Percentiles rank a stretch among this genome's conserved stretches.
These are phyloP conservation scores for Pelargonium hybrid DNA, from an alignment of 441 rosid species.

Conservation along the genomic window DNA sequence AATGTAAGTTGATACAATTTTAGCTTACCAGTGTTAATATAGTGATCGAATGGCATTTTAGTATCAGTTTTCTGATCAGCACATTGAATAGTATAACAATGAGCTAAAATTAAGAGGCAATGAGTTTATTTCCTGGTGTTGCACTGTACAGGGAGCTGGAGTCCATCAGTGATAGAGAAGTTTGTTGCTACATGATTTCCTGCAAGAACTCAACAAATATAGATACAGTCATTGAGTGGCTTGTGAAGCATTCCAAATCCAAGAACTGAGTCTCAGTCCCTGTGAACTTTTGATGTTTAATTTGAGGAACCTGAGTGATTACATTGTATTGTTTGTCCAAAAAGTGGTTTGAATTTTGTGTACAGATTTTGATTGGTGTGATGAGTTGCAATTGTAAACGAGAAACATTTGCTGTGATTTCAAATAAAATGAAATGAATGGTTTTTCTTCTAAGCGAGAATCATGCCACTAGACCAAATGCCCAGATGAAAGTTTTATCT, in stretches of 20 bases:
- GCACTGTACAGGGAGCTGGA: conserved; percentile 35
- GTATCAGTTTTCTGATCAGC: background rate
- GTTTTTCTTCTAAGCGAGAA: conserved; percentile 57
- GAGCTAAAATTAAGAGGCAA: too few relatives aligned
- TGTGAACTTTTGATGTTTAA: conserved; percentile 2
- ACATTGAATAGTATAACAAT: too few relatives aligned
- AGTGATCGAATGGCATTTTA: background rate
- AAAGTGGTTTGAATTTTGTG: conserved; percentile 23
- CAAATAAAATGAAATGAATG: conserved; percentile 28
- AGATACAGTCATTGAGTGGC: conserved; percentile 48
- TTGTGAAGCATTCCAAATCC: conserved; percentile 49
- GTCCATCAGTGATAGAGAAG: conserved; percentile 41
- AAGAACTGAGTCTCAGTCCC: conserved; percentile 28
- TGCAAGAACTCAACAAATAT: conserved; percentile 57
- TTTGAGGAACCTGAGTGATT: conserved; percentile 1
- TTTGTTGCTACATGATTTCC: conserved; percentile 51
- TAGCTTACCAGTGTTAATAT: background rate
- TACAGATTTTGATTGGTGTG: conserved; percentile 21
- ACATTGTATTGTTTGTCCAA: conserved; percentile 15
- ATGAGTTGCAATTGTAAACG: conserved; percentile 18
- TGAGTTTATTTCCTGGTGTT: background rate
- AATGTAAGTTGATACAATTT: conserved; percentile 27
- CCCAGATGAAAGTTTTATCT: background rate
- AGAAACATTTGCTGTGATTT: conserved; percentile 17
- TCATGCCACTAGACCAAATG: conserved; percentile 39